Evolutionary conservation across 176 grass and related monocot genomes (phyloP).

Genomic region (Bonia amplexicaulis): DNA sequence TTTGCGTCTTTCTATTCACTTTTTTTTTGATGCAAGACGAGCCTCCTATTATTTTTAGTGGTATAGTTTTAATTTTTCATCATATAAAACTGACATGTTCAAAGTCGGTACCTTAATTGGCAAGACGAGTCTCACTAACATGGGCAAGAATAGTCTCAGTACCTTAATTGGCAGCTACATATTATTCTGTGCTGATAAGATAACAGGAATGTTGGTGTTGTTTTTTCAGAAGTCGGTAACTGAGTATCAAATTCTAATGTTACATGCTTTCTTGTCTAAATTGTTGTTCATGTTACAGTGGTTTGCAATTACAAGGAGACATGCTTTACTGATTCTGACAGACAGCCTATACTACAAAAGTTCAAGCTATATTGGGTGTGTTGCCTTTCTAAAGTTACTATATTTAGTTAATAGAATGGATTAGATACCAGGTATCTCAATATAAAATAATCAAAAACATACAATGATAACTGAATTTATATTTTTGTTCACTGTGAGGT

Average conservation of each 20-base stretch:
- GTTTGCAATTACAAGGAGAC: slow-evolving; percentile 89
- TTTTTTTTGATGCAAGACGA: too few species aligned
- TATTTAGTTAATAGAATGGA: slow-evolving; percentile 3
- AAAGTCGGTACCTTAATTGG: too few species aligned
- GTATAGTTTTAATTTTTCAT: not conserved
- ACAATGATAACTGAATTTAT: not conserved
- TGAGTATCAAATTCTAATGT: slow-evolving; percentile 6
- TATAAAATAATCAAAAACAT: not conserved
- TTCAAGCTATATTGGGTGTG: slow-evolving; percentile 97
- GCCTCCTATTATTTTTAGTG: too few species aligned
- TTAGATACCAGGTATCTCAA: not conserved
- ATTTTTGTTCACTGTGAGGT: not conserved
- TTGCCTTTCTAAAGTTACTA: not conserved
- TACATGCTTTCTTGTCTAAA: slow-evolving; percentile 10
- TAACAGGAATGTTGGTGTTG: too few species aligned
- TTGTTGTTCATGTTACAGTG: slow-evolving; percentile 55
- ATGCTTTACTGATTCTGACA: slow-evolving; percentile 86
- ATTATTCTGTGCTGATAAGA: too few species aligned
- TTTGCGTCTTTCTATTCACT: too few species aligned
- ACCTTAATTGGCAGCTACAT: too few species aligned
- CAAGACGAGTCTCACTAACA: too few species aligned
- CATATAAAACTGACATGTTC: not conserved
- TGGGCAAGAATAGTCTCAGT: too few species aligned
- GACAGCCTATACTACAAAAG: slow-evolving; percentile 94
- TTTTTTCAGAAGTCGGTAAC: not conserved